Base-by-base conservation (phyloP, 768 basidiomycete genomes). In the Cystobasidium tubakii region DNA sequence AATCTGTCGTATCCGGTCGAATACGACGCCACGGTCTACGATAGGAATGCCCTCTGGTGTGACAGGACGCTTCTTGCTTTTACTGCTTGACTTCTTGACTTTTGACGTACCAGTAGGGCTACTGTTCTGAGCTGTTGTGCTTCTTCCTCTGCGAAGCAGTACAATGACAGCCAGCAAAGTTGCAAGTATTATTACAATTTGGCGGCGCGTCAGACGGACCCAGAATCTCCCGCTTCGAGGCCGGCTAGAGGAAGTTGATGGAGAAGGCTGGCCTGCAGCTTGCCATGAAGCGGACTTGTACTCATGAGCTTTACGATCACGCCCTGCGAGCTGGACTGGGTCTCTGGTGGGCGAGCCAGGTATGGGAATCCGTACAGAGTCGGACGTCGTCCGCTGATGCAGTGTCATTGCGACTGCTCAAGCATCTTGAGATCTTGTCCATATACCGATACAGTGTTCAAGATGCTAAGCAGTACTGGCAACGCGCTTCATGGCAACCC, bases 1-100 rank as follows among this genome's bases (percentile, higher is more conserved):
- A 34, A 79, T 76, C 62, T 76, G 76, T 63, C 76, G 73, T 34
- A 79, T 75, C 72, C 77, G 76, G 25, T 78, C 76, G 71, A 77
- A 66, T 29, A 60, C 29, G 1, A 76, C 63, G 7, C 50, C 17
- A 33, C 77, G 66, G 60, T 78, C 77, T 27, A 77, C 76, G 9
- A 54, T 62, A 15, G 76, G 76, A 17, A 75, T 39, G 1, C 46
- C 66, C 9, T 39, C 23, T 6, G 63, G 63, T 15, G 63, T 65
- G 34, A 60, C 4, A 12, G 57, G 57, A 6, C 57, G 4, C 23
- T 60, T 60, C 27, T 6, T 10, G 21, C 29, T 60, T 12, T 60
- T 34, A 25, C 57, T 60, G 12, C 7, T 17, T 34, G 57, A 60
- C 23, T 27, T 29, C 25, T 15, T 34, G 36, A 15, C 29, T 42